Conservation (phyloP, 768 basidiomycete species). For the Sporobolomyces phaffii region DNA sequence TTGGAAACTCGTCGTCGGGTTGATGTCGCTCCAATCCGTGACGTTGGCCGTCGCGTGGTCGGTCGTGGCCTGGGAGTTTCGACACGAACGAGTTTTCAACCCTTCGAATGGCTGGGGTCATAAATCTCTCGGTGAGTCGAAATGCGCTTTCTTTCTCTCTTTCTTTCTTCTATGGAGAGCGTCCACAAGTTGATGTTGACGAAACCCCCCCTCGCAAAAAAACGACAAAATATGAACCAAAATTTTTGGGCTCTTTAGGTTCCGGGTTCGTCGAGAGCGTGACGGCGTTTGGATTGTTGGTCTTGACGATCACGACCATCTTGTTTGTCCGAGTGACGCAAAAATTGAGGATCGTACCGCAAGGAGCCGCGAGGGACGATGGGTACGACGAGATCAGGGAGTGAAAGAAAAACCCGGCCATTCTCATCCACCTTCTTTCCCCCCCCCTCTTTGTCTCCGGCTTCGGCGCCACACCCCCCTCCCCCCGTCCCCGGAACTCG, state of each 20-base stretch:
- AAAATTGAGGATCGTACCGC: conserved; percentile 17
- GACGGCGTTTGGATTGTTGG: conserved; percentile 8
- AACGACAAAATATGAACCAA: no score
- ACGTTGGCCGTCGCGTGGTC: background rate
- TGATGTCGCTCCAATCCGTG: conserved; percentile 5
- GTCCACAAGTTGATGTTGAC: no score
- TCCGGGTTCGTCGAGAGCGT: conserved; percentile 2
- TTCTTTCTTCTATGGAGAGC: background rate
- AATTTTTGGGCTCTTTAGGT: no score
- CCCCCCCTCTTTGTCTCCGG: no score
- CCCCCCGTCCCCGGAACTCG: no score
- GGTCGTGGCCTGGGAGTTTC: conserved; percentile 6
- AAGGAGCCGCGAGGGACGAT: conserved; percentile 10
- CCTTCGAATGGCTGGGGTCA: background rate
- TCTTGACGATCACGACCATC: background rate
- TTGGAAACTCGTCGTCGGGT: conserved; percentile 23
- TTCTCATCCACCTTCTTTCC: no score
- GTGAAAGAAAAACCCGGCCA: no score
- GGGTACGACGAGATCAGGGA: conserved; percentile 23
- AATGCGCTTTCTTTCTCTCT: background rate
- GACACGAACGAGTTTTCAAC: conserved; percentile 4
- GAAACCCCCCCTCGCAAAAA: no score
- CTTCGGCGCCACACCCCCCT: no score
- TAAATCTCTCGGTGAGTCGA: conserved; percentile 11
- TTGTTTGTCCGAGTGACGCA: conserved; percentile 10